Conservation (phyloP, 805 yeast genomes). For the Debaryomyces hansenii region DNA sequence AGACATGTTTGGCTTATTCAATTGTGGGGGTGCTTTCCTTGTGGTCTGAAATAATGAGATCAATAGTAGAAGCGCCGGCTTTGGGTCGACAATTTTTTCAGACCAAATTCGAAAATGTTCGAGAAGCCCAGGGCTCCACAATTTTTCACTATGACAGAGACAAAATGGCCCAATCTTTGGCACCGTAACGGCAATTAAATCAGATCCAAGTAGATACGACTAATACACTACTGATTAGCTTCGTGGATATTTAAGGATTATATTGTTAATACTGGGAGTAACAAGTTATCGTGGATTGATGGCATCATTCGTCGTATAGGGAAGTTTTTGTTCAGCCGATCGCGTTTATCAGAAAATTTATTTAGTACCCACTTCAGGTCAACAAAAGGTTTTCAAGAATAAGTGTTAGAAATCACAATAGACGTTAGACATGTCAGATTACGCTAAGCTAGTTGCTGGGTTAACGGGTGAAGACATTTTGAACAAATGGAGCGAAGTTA, state of each 20-base stretch:
- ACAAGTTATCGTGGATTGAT: no score
- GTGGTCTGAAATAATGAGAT: neutral
- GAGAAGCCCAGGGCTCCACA: neutral
- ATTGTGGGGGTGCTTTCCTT: neutral
- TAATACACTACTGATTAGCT: no score
- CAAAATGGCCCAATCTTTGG: no score
- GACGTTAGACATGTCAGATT: constrained; percentile 14
- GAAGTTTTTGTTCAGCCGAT: neutral
- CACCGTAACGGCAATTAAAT: no score
- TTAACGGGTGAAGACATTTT: constrained; percentile 52
- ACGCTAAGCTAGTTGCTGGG: constrained; percentile 54
- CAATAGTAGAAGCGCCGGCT: neutral
- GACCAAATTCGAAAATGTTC: neutral
- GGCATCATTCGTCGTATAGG: no score
- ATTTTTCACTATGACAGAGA: neutral
- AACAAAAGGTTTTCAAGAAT: neutral
- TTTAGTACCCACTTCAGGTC: neutral
- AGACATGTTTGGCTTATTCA: neutral
- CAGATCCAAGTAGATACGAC: no score
- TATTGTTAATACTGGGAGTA: no score
- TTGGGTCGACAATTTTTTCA: constrained; percentile 7
- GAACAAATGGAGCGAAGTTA: constrained; percentile 62
- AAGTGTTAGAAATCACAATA: no score
- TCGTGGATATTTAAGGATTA: no score
- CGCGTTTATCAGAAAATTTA: neutral